Evolutionary conservation across 805 yeast genomes (phyloP), one percentile per base, ranked within the genome.

Genomic region (Candida sakaeoensis): DNA sequence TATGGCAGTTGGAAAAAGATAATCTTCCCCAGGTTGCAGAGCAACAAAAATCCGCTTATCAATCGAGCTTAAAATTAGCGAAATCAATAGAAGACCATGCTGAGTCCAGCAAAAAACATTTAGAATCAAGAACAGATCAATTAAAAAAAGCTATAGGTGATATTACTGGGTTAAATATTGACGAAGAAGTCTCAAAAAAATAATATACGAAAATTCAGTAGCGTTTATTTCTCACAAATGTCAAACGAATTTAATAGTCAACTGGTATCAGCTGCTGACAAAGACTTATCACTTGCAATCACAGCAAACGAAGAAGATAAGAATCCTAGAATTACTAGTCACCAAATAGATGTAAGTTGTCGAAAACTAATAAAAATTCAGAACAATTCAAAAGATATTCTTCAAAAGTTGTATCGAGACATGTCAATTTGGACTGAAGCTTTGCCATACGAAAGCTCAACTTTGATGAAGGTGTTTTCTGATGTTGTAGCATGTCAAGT

Each of bases 151-250:
- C 67, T 8, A 52, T 82, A 41, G 76, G 75, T 26, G 71, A 70
- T 12, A 59, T 70, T 48, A 81, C 90, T n/a, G 91, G 91, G 4
- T 67, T 85, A 58, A 78, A 80, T 51, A 57, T 83, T 21, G 83
- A 77, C 43, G 83, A 76, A 43, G 79, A 75, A 26, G 83, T 79
- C 14, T 54, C 70, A 30, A 72, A 79, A 22, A 77, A 74, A 37
- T 37, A 33, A 19, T 16, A n/a, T 30, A n/a, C n/a, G n/a, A n/a
- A n/a, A n/a, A n/a, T n/a, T n/a, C n/a, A n/a, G n/a, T n/a, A n/a
- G n/a, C n/a, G n/a, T n/a, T n/a, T n/a, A n/a, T n/a, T n/a, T n/a
- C n/a, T n/a, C n/a, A n/a, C n/a, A n/a, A n/a, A n/a, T n/a, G n/a
- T n/a, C n/a, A n/a, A n/a, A n/a, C n/a, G n/a, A n/a, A n/a, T n/a